Conservation (phyloP, 2,329 filamentous ascomycete genomes). For the Aspergillus japonicus region DNA sequence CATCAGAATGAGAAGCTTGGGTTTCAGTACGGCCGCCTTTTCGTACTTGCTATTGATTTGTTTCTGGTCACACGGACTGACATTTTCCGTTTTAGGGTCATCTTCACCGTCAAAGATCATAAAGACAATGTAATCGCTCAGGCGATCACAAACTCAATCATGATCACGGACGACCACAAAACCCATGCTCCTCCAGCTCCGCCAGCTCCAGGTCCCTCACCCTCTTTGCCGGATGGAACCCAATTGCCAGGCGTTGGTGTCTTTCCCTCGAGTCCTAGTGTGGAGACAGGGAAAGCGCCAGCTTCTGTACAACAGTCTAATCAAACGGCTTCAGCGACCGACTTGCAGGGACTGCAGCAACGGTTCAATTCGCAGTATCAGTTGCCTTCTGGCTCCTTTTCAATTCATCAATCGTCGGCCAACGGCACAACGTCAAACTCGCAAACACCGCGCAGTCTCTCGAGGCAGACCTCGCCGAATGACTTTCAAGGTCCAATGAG, state of each 20-base stretch:
- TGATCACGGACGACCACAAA: conserved; percentile 98
- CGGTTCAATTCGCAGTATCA: conserved; percentile 48
- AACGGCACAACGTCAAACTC: conserved; percentile 41
- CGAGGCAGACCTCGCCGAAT: conserved; percentile 70
- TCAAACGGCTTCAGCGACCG: conserved; percentile 59
- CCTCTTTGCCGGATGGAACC: conserved; percentile 38
- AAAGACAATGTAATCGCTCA: conserved; percentile 76
- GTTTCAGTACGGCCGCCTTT: conserved; percentile 57
- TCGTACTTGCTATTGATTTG: background rate
- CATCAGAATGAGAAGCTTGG: conserved; percentile 93
- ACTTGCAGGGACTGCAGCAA: conserved; percentile 60
- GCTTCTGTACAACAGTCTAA: conserved; percentile 47
- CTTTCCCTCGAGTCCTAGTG: conserved; percentile 38
- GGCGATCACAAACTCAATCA: conserved; percentile 80
- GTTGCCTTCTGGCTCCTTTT: conserved; percentile 40
- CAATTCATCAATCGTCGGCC: conserved; percentile 38
- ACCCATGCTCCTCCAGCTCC: conserved; percentile 59
- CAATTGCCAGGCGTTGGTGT: conserved; percentile 46
- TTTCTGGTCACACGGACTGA: conserved; percentile 19
- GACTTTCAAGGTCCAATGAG: conserved; percentile 63
- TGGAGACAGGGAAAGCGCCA: conserved; percentile 32
- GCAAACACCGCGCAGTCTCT: conserved; percentile 62
- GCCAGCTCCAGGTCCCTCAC: conserved; percentile 34
- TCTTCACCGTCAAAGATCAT: conserved; percentile 89
- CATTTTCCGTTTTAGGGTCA: conserved; percentile 55